Conservation (phyloP, 1,284 basidiomycete species). For the Microbotryomycetes sp. region DNA sequence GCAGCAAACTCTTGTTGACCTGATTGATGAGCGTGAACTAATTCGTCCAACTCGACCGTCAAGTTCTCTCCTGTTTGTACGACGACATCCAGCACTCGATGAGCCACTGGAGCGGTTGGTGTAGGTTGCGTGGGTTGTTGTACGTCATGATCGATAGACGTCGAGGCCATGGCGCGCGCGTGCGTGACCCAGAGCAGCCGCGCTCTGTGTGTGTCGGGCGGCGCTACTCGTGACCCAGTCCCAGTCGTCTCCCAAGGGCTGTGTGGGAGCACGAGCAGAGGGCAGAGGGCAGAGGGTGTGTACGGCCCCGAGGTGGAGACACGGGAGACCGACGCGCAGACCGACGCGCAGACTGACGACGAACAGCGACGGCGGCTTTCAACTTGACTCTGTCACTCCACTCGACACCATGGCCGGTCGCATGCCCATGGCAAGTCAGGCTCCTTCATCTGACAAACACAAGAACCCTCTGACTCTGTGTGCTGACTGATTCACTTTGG, state of each 20-base stretch:
- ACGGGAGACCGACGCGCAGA: no score
- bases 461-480: not conserved
- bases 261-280: no score
- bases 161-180: not conserved
- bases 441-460: not conserved
- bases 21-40: slow-evolving; percentile 38
- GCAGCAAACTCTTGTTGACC: slow-evolving; percentile 57
- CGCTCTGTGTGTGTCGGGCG: no score
- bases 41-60: slow-evolving; percentile 67
- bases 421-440: slow-evolving; percentile 29
- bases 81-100: slow-evolving; percentile 14
- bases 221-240: no score
- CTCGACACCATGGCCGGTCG: slow-evolving; percentile 32
- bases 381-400: no score
- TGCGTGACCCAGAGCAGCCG: no score
- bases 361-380: no score
- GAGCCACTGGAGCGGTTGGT: not conserved
- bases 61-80: slow-evolving; percentile 52
- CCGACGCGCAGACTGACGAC: no score
- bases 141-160: not conserved
- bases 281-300: no score
- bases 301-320: no score
- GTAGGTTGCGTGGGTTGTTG: not conserved
- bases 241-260: no score
- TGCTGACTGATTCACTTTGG: not conserved